phyloP scores from a whole-genome alignment of 106 monocot species.

The Apostasia ramifera region DNA sequence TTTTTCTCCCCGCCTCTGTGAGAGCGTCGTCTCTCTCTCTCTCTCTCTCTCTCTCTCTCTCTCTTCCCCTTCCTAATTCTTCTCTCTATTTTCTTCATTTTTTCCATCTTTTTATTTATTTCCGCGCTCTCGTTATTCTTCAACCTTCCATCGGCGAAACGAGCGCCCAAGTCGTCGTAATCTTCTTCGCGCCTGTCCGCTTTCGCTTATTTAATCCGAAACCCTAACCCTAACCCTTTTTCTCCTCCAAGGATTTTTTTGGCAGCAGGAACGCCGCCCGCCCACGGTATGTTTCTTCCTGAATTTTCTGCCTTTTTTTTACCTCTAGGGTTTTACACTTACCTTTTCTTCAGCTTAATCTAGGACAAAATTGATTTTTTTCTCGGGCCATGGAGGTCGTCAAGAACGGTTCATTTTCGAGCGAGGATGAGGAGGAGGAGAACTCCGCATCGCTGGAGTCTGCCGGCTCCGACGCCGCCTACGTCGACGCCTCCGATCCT shows the following conservation, averaged over 20 bases:
- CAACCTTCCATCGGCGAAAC: conserved; percentile 34
- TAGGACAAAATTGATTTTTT: not conserved
- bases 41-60: not conserved
- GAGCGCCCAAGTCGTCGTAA: conserved; percentile 55
- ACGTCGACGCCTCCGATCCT: not conserved
- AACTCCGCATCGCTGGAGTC: not conserved
- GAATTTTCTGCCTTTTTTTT: not conserved
- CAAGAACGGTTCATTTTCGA: conserved; percentile 18
- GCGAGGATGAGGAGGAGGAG: conserved; percentile 29
- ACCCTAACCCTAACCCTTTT: conserved; percentile 4
- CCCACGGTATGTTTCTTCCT: conserved; percentile 2
- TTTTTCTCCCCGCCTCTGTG: not conserved
- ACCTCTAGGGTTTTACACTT: conserved; percentile 12
- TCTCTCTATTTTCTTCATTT: not conserved
- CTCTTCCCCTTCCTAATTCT: not conserved
- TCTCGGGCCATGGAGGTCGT: conserved; percentile 40
- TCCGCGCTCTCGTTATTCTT: conserved; percentile 1
- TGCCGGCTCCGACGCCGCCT: not conserved
- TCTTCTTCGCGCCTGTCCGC: not conserved
- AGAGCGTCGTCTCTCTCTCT: conserved; percentile 8
- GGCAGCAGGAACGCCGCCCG: not conserved
- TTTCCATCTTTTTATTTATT: conserved; percentile 1
- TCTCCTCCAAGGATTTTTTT: conserved; percentile 11
- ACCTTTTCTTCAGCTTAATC: not conserved
- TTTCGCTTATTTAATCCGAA: conserved; percentile 4